Evolutionary conservation across 805 yeast genomes (phyloP).

Genomic region (Zygosaccharomyces gambellarensis): DNA sequence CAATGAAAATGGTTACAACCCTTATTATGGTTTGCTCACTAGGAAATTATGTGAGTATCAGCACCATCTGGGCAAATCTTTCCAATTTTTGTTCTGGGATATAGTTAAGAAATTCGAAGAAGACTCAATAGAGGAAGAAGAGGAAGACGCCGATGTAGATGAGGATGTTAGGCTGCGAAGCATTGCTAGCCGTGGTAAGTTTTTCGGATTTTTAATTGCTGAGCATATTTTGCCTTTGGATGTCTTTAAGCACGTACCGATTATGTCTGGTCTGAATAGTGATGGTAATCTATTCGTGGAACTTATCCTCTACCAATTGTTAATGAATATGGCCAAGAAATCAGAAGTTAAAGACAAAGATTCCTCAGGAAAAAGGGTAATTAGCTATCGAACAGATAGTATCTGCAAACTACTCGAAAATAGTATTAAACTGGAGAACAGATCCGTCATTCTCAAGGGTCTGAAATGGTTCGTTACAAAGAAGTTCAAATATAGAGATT

Average conservation of each 20-base stretch:
- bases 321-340: slow-evolving; percentile 59
- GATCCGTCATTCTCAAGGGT: slow-evolving; percentile 30
- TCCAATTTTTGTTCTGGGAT: slow-evolving; percentile 91
- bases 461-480: slow-evolving; percentile 31
- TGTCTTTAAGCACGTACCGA: slow-evolving; percentile 65
- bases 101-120: slow-evolving; percentile 65
- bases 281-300: slow-evolving; percentile 71
- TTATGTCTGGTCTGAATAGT: slow-evolving; percentile 55
- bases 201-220: slow-evolving; percentile 71
- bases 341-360: slow-evolving; percentile 44
- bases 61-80: slow-evolving; percentile 71
- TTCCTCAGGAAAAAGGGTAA: slow-evolving; percentile 26
- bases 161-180: slow-evolving; percentile 56
- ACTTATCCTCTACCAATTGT: slow-evolving; percentile 60
- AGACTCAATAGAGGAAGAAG: slow-evolving; percentile 38
- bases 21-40: slow-evolving; percentile 81
- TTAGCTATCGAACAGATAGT: slow-evolving; percentile 29
- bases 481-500: slow-evolving; percentile 24
- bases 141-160: slow-evolving; percentile 35
- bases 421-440: slow-evolving; percentile 27
- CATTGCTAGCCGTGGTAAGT: slow-evolving; percentile 68
- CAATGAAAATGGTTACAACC: slow-evolving; percentile 60
- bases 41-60: slow-evolving; percentile 62
- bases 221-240: slow-evolving; percentile 73
- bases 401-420: slow-evolving; percentile 23